phyloP scores from a whole-genome alignment of 345 rosid genomes.

The Mallotus nudiflorus region DNA sequence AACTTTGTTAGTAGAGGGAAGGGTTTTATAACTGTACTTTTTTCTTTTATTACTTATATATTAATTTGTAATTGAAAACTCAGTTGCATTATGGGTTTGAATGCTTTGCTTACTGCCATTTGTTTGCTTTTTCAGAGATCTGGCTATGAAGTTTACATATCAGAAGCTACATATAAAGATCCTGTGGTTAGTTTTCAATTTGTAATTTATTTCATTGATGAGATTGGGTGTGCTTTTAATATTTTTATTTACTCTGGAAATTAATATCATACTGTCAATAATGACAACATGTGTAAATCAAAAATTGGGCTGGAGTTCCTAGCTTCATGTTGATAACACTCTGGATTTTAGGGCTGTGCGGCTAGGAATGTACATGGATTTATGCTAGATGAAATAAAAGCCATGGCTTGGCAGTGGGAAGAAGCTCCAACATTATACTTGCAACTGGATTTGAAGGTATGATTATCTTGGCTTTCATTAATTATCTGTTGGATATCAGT shows the following conservation, averaged over 20 bases:
- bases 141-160: conserved; percentile 88
- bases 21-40: background rate
- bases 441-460: conserved; percentile 78
- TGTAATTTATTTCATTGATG: conserved; percentile 1
- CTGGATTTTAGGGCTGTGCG: conserved; percentile 80
- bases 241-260: background rate
- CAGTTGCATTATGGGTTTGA: background rate
- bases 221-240: background rate
- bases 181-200: conserved; percentile 70
- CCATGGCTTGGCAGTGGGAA: conserved; percentile 87
- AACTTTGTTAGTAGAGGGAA: background rate
- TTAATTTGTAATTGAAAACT: background rate
- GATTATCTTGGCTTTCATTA: too few relatives aligned
- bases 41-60: background rate
- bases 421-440: conserved; percentile 78
- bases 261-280: background rate
- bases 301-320: conserved; percentile 19
- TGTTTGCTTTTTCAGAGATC: conserved; percentile 63
- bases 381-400: conserved; percentile 68
- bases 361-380: conserved; percentile 93
- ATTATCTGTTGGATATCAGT: too few relatives aligned
- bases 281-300: background rate
- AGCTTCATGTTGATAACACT: conserved; percentile 18
- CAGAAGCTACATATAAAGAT: conserved; percentile 87
- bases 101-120: conserved; percentile 29